A percentile compares a stretch with the other conserved stretches of the same genome.
Conservation (phyloP, 495 filamentous ascomycete species). For the Penicillium samsonianum region DNA sequence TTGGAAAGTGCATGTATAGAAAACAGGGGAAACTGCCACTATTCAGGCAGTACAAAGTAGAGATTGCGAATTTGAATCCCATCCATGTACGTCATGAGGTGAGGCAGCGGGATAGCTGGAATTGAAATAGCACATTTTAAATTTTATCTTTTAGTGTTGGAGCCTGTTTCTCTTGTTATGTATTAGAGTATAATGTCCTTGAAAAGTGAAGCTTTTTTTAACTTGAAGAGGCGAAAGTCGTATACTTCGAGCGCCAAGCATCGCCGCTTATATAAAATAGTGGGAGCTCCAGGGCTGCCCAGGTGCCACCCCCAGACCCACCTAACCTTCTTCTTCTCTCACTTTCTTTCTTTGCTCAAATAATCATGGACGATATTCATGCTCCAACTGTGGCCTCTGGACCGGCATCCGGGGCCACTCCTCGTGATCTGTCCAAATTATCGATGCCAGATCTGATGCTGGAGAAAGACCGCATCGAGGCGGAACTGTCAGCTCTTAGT, state of each 20-base stretch:
- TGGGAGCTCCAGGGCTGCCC: not conserved
- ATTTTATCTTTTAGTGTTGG: not conserved
- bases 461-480: slow-evolving; percentile 80
- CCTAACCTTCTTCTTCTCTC: slow-evolving; percentile 20
- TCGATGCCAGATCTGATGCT: slow-evolving; percentile 64
- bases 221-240: not conserved
- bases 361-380: slow-evolving; percentile 69
- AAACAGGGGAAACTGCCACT: slow-evolving; percentile 16
- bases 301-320: slow-evolving; percentile 18
- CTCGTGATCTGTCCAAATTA: slow-evolving; percentile 60
- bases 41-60: slow-evolving; percentile 1
- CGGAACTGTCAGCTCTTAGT: slow-evolving; percentile 79
- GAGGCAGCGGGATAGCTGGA: slow-evolving; percentile 23
- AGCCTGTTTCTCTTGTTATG: not conserved
- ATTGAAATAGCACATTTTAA: slow-evolving; percentile 18
- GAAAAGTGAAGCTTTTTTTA: not conserved
- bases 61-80: slow-evolving; percentile 26
- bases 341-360: slow-evolving; percentile 32
- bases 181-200: not conserved
- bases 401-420: slow-evolving; percentile 56
- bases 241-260: slow-evolving; percentile 19
- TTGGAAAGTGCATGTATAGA: not conserved
- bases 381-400: slow-evolving; percentile 75
- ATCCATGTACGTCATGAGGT: slow-evolving; percentile 34
- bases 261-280: slow-evolving; percentile 27